Percentiles rank a stretch among this genome's conserved stretches.
These are phyloP conservation scores for Talaromyces sp. DNA, from an alignment of 2,329 filamentous ascomycete genomes.

Conservation along the genomic window DNA sequence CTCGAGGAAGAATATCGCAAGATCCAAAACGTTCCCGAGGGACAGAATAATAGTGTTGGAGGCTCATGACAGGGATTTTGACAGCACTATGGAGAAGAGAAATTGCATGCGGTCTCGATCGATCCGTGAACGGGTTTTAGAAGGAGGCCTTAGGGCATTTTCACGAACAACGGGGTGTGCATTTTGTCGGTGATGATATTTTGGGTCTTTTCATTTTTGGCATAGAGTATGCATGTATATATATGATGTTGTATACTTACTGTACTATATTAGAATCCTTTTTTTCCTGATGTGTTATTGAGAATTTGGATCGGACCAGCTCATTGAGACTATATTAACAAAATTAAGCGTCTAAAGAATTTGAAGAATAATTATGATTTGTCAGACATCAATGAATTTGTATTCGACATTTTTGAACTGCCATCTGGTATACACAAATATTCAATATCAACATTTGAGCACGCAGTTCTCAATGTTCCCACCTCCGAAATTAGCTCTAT, in stretches of 20 bases:
- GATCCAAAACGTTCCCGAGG: constrained; percentile 68
- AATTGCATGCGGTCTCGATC: background rate
- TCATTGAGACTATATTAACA: background rate
- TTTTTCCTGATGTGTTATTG: background rate
- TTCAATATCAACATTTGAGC: background rate
- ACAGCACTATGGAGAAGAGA: background rate
- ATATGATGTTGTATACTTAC: background rate
- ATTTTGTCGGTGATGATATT: background rate
- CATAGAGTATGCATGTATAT: background rate
- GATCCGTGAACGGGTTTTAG: background rate
- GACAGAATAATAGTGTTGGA: constrained; percentile 19
- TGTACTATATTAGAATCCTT: background rate
- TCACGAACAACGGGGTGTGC: background rate
- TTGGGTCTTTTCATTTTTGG: background rate
- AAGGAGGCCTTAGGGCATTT: background rate
- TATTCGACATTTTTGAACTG: background rate
- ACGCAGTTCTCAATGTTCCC: no score
- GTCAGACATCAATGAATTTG: no score
- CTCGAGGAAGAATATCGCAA: constrained; percentile 88
- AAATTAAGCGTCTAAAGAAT: background rate
- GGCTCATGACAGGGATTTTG: constrained; percentile 18
- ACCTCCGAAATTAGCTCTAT: background rate
- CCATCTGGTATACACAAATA: background rate
- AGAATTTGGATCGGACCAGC: background rate
- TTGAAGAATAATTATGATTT: background rate